Evolutionary conservation across 306 rosid species (phyloP), one percentile per base, ranked within the genome.

Genomic region (Lathyrus oleraceus): DNA sequence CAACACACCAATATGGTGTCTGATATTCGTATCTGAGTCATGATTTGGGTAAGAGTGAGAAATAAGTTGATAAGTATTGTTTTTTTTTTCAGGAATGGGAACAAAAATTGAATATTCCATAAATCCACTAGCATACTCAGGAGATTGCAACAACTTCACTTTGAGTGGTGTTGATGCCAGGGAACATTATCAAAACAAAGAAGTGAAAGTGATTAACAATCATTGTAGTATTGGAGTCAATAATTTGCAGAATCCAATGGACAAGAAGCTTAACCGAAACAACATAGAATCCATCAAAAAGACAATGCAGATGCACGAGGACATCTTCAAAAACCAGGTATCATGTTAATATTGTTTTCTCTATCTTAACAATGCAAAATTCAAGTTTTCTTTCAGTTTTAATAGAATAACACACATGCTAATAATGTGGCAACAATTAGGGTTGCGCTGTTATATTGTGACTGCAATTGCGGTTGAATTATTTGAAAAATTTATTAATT

Each of bases 241-340:
- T 54, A 86, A 72, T 9, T 53, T 80, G 72, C 76, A 75, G 56
- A 71, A 52, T 67, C 64, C 82, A 42, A 75, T 87, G 87, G 91
- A 90, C 61, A 84, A 76, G 76, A 76, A 48, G 78, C 75, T 85
- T 16, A 87, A 87, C 48, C 81, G 85, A 74, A 77, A 76, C 83
- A 79, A 72, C 32, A 42, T 74, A 2, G 95, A 94, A 57, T 79
- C 85, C 74, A 91, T 94, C 68, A 91, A 51, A 79, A 87, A 67
- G 62, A 91, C 97, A 72, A 90, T 94, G 99, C 96, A 88, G 83
- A 74, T 81, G 79, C 99, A 94, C 40, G 99, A 94, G 61, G 83
- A 84, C 53, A 83, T 79, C 78, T 94, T 94, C 82, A 88, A 86
- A 54, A 67, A 81, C 57, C 99, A 94, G 92, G 99, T 94, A 84